A percentile compares a stretch with the other conserved stretches of the same genome.
Evolutionary conservation across 257 asterid species (phyloP).

Genomic region (Vinca minor): DNA sequence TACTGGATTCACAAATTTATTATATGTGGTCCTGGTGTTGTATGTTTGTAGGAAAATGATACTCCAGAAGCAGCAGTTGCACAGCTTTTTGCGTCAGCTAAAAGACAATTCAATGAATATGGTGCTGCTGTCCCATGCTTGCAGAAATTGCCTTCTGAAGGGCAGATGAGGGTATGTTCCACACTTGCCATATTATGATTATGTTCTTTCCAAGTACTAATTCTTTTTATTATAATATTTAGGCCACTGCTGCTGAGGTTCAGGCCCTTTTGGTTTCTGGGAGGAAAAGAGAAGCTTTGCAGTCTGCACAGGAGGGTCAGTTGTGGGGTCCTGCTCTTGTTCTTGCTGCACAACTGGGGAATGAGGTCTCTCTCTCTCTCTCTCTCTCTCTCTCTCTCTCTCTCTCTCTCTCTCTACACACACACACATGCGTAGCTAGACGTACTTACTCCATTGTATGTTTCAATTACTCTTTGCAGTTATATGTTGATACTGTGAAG

Average conservation of each 20-base stretch:
- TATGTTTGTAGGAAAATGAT: constrained; percentile 59
- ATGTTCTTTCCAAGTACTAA: not conserved
- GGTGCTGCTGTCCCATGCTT: constrained; percentile 57
- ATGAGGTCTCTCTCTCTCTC: constrained; percentile 41
- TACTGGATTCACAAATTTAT: constrained; percentile 12
- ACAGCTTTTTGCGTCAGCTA: constrained; percentile 67
- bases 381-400: not conserved
- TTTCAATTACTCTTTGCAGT: constrained; percentile 40
- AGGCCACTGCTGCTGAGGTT: constrained; percentile 82
- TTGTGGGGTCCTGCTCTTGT: constrained; percentile 98
- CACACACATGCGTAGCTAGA: not conserved
- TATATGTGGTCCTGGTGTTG: constrained; percentile 1
- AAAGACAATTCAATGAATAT: constrained; percentile 49
- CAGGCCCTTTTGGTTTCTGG: constrained; percentile 92
- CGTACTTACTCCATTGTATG: constrained; percentile 4
- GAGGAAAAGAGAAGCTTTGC: constrained; percentile 85
- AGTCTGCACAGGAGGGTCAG: constrained; percentile 92
- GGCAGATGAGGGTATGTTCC: constrained; percentile 60
- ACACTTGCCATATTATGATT: not conserved
- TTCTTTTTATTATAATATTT: constrained; percentile 16
- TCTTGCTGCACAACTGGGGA: constrained; percentile 96
- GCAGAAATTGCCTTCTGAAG: constrained; percentile 84
- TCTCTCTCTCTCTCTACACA: too few species aligned
- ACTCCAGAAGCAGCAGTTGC: constrained; percentile 86
- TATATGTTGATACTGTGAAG: constrained; percentile 83